Base-by-base conservation (phyloP, 192 early-diverging fungal genomes). In the Coemansia sp. region DNA sequence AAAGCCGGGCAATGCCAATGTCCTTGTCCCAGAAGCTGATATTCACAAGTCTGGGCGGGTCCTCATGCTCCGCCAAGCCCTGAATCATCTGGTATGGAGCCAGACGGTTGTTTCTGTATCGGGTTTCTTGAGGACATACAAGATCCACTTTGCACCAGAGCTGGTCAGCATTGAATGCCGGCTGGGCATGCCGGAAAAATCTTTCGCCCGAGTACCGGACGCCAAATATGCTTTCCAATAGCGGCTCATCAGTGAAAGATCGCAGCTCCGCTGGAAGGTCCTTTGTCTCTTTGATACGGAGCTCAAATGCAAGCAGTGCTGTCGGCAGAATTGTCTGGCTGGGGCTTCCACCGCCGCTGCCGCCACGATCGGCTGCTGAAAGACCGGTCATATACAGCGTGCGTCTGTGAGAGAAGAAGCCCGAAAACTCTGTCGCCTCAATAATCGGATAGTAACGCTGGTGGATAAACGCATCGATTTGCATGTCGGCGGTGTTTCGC, bases 401-500 rank as follows among this genome's bases (percentile, higher is more conserved):
- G 42, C 79, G 74, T 44, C 15, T 56, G 19, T 32, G 21, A 19
- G 10, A 43, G 32, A 81, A 81, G 54, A 81, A 81, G 5, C 74
- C 79, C n/a, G 50, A 26, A 37, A 81, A 81, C 70, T 81, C 79
- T 23, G 56, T 21, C 8, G 69, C 67, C 54, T 72, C 69, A 5
- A 81, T 64, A 67, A 81, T 68, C 39, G 79, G 67, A 48, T 76
- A 81, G 64, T 72, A 76, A 6, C 74, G 69, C 73, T 76, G 73
- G 64, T 81, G 79, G 42, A 76, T 63, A 57, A 81, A 76, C 39
- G 69, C 66, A 32, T 75, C 67, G 19, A 67, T 56, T 15, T 72
- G 79, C 37, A 32, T 64, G 9, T 71, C 73, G 2, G 62, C 65
- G 44, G 56, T 37, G 9, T 18, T n/a, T 43, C 43, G 32, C 43